These are phyloP conservation scores for Sarocladiaceae sp. DNA, from an alignment of 2,329 filamentous ascomycete species.

Conservation along the genomic window DNA sequence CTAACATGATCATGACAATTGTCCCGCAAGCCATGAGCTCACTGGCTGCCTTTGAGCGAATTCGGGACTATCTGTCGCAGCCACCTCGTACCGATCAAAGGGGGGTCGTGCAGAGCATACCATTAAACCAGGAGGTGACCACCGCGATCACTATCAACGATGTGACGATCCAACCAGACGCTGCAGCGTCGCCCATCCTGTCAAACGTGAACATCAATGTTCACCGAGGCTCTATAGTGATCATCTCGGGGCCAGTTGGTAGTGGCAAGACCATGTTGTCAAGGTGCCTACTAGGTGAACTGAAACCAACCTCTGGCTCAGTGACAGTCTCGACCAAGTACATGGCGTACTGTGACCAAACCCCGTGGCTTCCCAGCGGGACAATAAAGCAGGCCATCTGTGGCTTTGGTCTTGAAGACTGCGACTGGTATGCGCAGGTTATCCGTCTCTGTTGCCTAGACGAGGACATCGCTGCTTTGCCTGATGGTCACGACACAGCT, in stretches of 20 bases:
- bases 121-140: neutral
- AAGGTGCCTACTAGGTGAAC: slow-evolving; percentile 16
- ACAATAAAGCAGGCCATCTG: slow-evolving; percentile 15
- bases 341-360: slow-evolving; percentile 16
- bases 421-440: slow-evolving; percentile 14
- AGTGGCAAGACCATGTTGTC: slow-evolving; percentile 21
- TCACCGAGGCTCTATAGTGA: slow-evolving; percentile 16
- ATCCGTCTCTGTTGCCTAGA: slow-evolving; percentile 16
- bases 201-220: slow-evolving; percentile 7
- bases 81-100: slow-evolving; percentile 11
- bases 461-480: slow-evolving; percentile 17
- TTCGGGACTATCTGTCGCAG: slow-evolving; percentile 27
- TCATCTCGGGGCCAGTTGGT: slow-evolving; percentile 21
- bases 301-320: slow-evolving; percentile 6
- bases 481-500: slow-evolving; percentile 14
- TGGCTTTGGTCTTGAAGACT: slow-evolving; percentile 11
- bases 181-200: neutral
- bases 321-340: slow-evolving; percentile 8
- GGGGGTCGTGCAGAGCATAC: slow-evolving; percentile 15
- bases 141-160: neutral
- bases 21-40: slow-evolving; percentile 26
- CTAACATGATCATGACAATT: slow-evolving; percentile 38
- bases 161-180: neutral
- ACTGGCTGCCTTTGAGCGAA: slow-evolving; percentile 28
- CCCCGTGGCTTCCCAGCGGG: slow-evolving; percentile 15